phyloP scores from a whole-genome alignment of 2,329 filamentous ascomycete species.

The Ascochyta fabae region DNA sequence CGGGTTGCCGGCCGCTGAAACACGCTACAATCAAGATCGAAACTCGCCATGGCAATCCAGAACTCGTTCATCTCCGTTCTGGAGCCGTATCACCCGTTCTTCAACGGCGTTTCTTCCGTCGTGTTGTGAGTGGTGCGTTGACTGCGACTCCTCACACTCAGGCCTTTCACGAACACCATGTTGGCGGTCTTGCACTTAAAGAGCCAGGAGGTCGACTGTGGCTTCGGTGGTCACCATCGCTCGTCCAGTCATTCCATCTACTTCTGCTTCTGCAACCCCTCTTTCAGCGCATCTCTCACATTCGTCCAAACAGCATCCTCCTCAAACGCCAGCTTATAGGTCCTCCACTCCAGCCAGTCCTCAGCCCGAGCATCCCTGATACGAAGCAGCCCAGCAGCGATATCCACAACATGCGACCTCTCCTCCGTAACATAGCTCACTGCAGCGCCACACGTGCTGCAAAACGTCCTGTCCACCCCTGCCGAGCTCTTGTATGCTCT shows the following conservation, averaged over 20 bases:
- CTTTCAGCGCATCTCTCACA: slow-evolving; percentile 11
- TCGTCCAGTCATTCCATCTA: neutral
- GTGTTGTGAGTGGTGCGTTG: neutral
- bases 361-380: slow-evolving; percentile 60
- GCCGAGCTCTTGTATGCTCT: slow-evolving; percentile 62
- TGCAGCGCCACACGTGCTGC: slow-evolving; percentile 66
- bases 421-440: slow-evolving; percentile 66
- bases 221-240: neutral
- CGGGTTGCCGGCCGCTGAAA: slow-evolving; percentile 7
- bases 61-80: slow-evolving; percentile 3
- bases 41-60: neutral
- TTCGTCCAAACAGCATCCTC: slow-evolving; percentile 10
- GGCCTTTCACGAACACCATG: too few species aligned
- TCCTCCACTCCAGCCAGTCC: slow-evolving; percentile 69
- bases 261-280: neutral
- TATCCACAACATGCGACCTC: slow-evolving; percentile 45
- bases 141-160: too few species aligned
- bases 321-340: slow-evolving; percentile 17
- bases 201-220: too few species aligned
- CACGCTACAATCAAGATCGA: slow-evolving; percentile 4
- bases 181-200: too few species aligned
- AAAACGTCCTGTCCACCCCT: slow-evolving; percentile 66
- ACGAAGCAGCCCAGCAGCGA: slow-evolving; percentile 67
- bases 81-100: neutral
- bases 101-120: neutral